Evolutionary conservation across 2,329 filamentous ascomycete species (phyloP), one percentile per base, ranked within the genome.

Genomic region (Apiospora saccharicola): DNA sequence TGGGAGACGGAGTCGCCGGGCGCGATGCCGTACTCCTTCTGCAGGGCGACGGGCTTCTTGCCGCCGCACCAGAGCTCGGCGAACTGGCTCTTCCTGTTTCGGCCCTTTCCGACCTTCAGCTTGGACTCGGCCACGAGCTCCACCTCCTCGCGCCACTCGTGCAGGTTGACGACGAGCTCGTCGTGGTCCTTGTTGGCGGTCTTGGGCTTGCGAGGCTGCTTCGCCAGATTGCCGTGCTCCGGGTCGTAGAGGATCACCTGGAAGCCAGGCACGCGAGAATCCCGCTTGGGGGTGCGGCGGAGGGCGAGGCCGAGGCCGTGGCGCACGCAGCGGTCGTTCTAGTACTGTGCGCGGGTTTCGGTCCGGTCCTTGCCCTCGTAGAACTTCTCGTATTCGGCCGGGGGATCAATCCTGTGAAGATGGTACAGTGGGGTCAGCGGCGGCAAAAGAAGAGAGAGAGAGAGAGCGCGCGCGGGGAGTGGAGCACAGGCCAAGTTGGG

Each of bases 181-280:
- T 71, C 64, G 19, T 44, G 30, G 5, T 68, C 34, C 46, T 61
- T 22, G 47, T 71, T 16, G 1, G 22, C 34, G 2, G 57, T 71
- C 0, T 7, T 41, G n/a, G 70, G 70, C 10, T 41, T n/a, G 22
- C 26, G 19, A 19, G 61, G 57, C 34, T 68, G 70, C 57, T 16
- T 13, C 7, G 16, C 34, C 7, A 53, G 22, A 14, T 69, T 14
- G n/a, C 1, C 19, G n/a, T 69, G 44, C 16, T 71, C 70, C n/a
- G 68, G 67, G 46, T 71, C 70, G 70, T 71, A 68, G 4, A 71
- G 51, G 46, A 61, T 46, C 30, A 71, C 10, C 19, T 67, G 70
- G 30, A 26, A 57, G 13, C 70, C 70, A 6, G 10, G 22, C 4
- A n/a, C 24, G 44, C 41, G 51, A 24, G 24, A 19, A 0, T 30